Evolutionary conservation across 31 red algal genomes (phyloP).

Genomic region (Asparagopsis taxiformis): DNA sequence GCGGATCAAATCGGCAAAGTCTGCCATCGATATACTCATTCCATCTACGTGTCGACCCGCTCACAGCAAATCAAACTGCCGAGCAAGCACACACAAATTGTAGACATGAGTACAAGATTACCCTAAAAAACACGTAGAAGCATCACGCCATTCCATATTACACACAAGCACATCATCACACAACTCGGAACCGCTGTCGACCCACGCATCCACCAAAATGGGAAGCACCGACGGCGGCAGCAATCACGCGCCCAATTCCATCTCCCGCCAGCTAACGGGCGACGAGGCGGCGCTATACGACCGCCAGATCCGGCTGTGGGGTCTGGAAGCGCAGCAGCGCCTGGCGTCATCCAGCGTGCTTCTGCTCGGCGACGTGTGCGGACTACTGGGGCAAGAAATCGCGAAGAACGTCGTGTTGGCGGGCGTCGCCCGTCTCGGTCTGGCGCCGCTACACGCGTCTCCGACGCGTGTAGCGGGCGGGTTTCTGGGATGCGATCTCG

Average conservation of each 20-base stretch:
- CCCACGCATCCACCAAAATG: neutral
- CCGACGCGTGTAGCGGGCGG: neutral
- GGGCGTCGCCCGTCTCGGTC: constrained; percentile 65
- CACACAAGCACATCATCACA: too few species aligned
- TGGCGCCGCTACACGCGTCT: neutral
- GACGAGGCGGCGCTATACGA: constrained; percentile 85
- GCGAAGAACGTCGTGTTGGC: constrained; percentile 89
- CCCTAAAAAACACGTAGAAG: too few species aligned
- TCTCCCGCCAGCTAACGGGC: constrained; percentile 45
- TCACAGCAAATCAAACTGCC: too few species aligned
- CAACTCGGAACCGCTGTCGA: neutral
- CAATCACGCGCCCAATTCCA: too few species aligned
- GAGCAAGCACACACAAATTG: too few species aligned
- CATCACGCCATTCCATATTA: too few species aligned
- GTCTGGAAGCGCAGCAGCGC: constrained; percentile 72
- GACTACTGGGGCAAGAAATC: constrained; percentile 67
- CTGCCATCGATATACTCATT: too few species aligned
- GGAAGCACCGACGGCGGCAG: constrained; percentile 3
- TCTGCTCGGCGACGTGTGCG: constrained; percentile 38
- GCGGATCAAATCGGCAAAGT: too few species aligned
- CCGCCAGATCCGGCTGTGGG: constrained; percentile 96
- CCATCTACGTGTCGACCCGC: too few species aligned
- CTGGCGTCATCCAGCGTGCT: constrained; percentile 62
- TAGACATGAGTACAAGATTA: too few species aligned
- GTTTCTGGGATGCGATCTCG: constrained; percentile 49